A percentile compares a stretch with the other conserved stretches of the same genome.
phyloP scores from a whole-genome alignment of 2,329 filamentous ascomycete species.

The Fusarium beomiforme region DNA sequence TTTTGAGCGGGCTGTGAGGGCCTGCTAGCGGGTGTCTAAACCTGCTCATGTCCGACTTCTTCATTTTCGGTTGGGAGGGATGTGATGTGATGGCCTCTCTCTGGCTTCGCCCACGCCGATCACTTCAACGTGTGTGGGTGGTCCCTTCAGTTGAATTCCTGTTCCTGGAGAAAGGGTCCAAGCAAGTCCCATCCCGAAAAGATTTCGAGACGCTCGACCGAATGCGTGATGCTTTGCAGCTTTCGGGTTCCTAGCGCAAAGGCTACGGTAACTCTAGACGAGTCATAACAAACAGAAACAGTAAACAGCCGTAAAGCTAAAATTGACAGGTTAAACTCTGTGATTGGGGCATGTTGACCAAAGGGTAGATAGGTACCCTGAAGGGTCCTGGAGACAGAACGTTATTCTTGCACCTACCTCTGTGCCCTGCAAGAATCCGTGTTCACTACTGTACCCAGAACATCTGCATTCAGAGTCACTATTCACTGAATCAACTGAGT shows the following conservation, averaged over 20 bases:
- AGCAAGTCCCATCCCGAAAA: conserved; percentile 2
- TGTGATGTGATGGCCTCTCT: background rate
- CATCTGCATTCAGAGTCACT: conserved; percentile 23
- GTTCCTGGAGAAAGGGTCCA: conserved; percentile 17
- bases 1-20: conserved; percentile 30
- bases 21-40: conserved; percentile 31
- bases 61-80: conserved; percentile 17
- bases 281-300: conserved; percentile 8
- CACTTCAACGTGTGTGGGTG: conserved; percentile 12
- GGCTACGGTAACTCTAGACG: conserved; percentile 15
- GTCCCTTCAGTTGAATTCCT: background rate
- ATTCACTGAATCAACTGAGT: conserved; percentile 13
- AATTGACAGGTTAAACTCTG: background rate
- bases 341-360: conserved; percentile 11
- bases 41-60: conserved; percentile 2
- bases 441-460: conserved; percentile 14
- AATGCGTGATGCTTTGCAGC: conserved; percentile 10
- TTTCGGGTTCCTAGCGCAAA: conserved; percentile 25
- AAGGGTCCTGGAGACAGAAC: conserved; percentile 12
- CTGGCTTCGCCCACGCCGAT: conserved; percentile 34
- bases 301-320: conserved; percentile 10
- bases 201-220: conserved; percentile 5
- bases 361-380: conserved; percentile 20
- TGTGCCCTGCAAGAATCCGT: conserved; percentile 28
- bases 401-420: conserved; percentile 18